A percentile compares a stretch with the other conserved stretches of the same genome.
phyloP scores from a whole-genome alignment of 768 basidiomycete species.

The Psilocybe tampanensis region DNA sequence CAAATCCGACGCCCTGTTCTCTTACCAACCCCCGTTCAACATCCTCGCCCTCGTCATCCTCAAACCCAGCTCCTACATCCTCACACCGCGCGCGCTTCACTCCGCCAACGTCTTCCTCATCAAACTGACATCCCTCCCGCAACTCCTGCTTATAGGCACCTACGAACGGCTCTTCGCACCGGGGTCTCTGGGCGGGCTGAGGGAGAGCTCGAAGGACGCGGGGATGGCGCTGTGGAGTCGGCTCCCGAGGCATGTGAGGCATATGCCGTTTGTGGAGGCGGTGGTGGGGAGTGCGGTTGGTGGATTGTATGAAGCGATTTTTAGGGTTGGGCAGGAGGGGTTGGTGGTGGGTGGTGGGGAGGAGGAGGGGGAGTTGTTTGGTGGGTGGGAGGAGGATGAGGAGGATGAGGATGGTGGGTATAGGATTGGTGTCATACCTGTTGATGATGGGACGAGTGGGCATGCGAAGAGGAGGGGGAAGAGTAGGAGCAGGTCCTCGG shows the following conservation, averaged over 20 bases:
- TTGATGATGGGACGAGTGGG: slow-evolving; percentile 43
- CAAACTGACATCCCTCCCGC: slow-evolving; percentile 80
- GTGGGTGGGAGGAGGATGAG: slow-evolving; percentile 47
- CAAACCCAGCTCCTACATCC: slow-evolving; percentile 74
- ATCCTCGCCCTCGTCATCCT: slow-evolving; percentile 78
- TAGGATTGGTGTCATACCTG: slow-evolving; percentile 35
- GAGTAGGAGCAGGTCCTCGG: not conserved
- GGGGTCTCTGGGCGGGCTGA: slow-evolving; percentile 42
- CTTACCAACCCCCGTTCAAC: slow-evolving; percentile 91
- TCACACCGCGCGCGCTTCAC: slow-evolving; percentile 81
- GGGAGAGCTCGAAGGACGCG: slow-evolving; percentile 53
- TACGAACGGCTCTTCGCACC: slow-evolving; percentile 76
- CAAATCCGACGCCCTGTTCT: slow-evolving; percentile 88
- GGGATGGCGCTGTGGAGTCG: slow-evolving; percentile 61
- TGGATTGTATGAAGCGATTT: slow-evolving; percentile 77
- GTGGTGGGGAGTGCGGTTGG: slow-evolving; percentile 70
- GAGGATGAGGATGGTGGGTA: slow-evolving; percentile 55
- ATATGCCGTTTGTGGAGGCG: slow-evolving; percentile 74
- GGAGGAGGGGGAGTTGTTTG: slow-evolving; percentile 47
- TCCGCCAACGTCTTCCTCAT: slow-evolving; percentile 85
- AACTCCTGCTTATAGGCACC: slow-evolving; percentile 70
- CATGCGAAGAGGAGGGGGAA: slow-evolving; percentile 21
- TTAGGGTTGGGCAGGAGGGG: slow-evolving; percentile 66
- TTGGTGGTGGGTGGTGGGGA: slow-evolving; percentile 41
- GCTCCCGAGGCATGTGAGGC: slow-evolving; percentile 72